Evolutionary conservation across 116 monocot species (phyloP), one percentile per base, ranked within the genome.

Genomic region (Cymodocea nodosa): DNA sequence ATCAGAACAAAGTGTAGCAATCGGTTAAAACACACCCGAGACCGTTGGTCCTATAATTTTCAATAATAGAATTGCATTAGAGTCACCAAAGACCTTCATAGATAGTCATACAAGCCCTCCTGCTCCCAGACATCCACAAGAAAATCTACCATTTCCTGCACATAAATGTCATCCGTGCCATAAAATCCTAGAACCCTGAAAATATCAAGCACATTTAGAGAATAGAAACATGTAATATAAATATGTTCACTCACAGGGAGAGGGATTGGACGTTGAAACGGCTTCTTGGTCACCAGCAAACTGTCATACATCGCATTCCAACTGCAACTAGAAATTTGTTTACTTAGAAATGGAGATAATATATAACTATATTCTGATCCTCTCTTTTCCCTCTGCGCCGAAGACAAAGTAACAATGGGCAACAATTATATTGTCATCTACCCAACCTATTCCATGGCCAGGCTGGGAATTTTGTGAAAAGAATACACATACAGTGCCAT

Each of bases 91-190:
- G 36, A n/a, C 37, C 36, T n/a, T 7, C n/a, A 25, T 19, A 10
- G 54, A 65, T 83, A 94, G 72, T 89, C 94, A 78, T 87, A 94
- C 77, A 94, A 24, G 1, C 94, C 89, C 56, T 91, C 91, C 76
- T 91, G 91, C 75, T 91, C 91, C 97, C 97, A 91, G 52, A 85
- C 76, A 60, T 91, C 91, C 70, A 86, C 91, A 23, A 97, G 91
- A 63, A 97, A 97, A 70, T 97, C 97, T 61, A 97, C 82, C 91
- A 97, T 97, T 77, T 97, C 97, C 91, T 97, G 83, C 54, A 66
- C 53, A n/a, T 15, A 54, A 30, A 35, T 2, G 10, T 2, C 52
- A 52, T 23, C 36, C n/a, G 6, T 53, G 44, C 44, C 8, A 1
- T 12, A 44, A 44, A 8, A 44, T 44, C 44, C 44, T 44, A 44